Evolutionary conservation across 352 stramenopile species (phyloP).

Genomic region (Globisporangium takayamanum): DNA sequence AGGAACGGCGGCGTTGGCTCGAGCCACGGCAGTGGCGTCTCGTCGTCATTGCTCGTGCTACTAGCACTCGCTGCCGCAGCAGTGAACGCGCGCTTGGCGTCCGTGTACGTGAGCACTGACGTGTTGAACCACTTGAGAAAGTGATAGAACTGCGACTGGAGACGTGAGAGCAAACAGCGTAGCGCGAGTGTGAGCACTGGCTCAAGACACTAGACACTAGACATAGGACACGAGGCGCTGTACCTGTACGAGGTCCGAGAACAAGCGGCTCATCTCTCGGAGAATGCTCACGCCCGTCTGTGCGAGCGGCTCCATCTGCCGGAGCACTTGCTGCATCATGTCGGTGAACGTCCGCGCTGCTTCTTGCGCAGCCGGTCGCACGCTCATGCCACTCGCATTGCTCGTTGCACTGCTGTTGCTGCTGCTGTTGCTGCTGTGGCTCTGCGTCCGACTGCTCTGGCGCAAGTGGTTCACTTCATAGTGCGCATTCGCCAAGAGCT

Average conservation of each 20-base stretch:
- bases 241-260: constrained; percentile 78
- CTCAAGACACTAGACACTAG: neutral
- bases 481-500: constrained; percentile 48
- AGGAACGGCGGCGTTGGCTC: constrained; percentile 60
- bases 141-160: constrained; percentile 63
- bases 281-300: constrained; percentile 60
- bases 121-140: constrained; percentile 81
- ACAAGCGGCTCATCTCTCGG: constrained; percentile 60
- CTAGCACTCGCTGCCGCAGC: neutral
- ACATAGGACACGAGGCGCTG: neutral
- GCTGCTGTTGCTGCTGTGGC: constrained; percentile 2
- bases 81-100: constrained; percentile 55
- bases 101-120: constrained; percentile 55
- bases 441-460: constrained; percentile 28
- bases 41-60: constrained; percentile 9
- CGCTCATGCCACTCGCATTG: constrained; percentile 24
- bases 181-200: neutral
- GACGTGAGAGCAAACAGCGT: neutral
- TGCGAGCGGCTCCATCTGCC: constrained; percentile 72
- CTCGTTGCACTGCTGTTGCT: neutral
- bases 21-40: constrained; percentile 47
- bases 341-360: constrained; percentile 49
- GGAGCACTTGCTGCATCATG: constrained; percentile 75
- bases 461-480: constrained; percentile 32
- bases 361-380: constrained; percentile 52